A percentile compares a stretch with the other conserved stretches of the same genome.
Conservation (phyloP, 768 basidiomycete species). For the Leccinum disarticulatum region DNA sequence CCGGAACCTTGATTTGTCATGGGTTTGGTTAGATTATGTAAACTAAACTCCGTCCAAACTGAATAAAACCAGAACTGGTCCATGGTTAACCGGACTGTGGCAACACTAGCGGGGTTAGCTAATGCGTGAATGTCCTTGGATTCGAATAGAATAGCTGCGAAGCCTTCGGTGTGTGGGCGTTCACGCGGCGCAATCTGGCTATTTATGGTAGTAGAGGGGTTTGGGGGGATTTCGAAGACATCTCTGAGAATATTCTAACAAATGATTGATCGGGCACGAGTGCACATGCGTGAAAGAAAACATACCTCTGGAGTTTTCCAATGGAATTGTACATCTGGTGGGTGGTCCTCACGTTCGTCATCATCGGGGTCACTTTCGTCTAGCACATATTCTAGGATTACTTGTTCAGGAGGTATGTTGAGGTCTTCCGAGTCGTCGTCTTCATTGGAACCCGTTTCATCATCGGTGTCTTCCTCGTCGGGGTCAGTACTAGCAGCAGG, state of each 20-base stretch:
- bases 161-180: background rate
- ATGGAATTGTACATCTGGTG: background rate
- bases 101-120: background rate
- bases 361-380: background rate
- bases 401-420: background rate
- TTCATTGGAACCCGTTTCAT: background rate
- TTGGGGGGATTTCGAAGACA: background rate
- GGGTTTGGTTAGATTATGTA: no score
- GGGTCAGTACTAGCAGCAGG: background rate
- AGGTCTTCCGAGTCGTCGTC: background rate
- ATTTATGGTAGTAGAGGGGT: background rate
- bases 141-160: constrained; percentile 2
- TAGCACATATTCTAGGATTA: background rate
- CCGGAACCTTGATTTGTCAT: no score
- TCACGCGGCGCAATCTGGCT: background rate
- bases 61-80: no score
- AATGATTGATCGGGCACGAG: background rate
- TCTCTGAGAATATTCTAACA: background rate
- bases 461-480: background rate
- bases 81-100: no score
- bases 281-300: background rate
- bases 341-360: background rate
- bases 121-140: constrained; percentile 1
- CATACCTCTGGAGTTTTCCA: background rate
- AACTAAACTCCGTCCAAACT: no score